These are phyloP conservation scores for Circinella minor DNA, from an alignment of 371 early-diverging fungal species.

Conservation along the genomic window DNA sequence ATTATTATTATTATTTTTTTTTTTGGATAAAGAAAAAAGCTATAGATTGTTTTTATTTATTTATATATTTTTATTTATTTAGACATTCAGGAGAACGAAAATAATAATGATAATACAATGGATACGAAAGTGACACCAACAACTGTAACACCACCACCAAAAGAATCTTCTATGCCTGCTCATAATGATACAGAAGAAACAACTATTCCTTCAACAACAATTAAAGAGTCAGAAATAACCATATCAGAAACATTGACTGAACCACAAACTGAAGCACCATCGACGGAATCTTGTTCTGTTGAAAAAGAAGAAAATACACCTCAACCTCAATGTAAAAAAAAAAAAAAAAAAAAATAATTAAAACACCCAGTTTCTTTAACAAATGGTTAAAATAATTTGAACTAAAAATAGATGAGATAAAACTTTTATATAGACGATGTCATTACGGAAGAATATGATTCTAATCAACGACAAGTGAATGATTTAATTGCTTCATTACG, in stretches of 20 bases:
- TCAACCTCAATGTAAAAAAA: background rate
- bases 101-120: no score
- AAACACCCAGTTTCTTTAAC: no score
- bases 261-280: background rate
- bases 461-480: background rate
- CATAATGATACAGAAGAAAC: background rate
- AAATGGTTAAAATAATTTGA: background rate
- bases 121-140: no score
- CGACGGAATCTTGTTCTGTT: background rate
- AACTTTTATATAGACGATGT: background rate
- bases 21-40: background rate
- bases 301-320: background rate
- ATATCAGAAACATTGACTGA: background rate
- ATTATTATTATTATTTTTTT: no score
- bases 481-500: constrained; percentile 7
- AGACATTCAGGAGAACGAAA: no score
- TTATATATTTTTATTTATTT: no score
- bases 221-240: background rate
- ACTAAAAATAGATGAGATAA: no score
- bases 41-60: no score
- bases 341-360: background rate
- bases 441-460: background rate
- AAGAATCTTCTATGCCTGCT: background rate
- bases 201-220: background rate
- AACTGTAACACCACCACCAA: background rate